Percentiles rank a stretch among this genome's conserved stretches.
These are phyloP conservation scores for Chytriomyces hyalinus DNA, from an alignment of 192 early-diverging fungal genomes.

Conservation along the genomic window DNA sequence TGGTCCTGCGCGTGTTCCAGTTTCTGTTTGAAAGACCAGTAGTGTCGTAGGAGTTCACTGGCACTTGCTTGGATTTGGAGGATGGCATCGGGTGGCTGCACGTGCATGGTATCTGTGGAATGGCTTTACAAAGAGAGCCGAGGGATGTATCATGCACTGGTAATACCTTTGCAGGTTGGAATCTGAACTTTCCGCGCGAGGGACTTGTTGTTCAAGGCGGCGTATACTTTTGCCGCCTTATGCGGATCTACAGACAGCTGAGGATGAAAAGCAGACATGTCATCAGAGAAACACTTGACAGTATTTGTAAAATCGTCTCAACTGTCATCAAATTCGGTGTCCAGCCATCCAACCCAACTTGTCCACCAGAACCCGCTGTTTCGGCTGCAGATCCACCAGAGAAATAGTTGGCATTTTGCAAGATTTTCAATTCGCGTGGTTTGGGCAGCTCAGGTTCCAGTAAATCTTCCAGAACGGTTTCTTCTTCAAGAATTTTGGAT, in stretches of 20 bases:
- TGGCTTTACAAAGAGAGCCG: background rate
- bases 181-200: constrained; percentile 12
- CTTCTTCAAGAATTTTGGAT: constrained; percentile 34
- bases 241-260: constrained; percentile 23
- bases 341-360: constrained; percentile 15
- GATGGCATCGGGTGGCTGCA: background rate
- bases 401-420: constrained; percentile 40
- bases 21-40: constrained; percentile 13
- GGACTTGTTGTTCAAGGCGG: constrained; percentile 24
- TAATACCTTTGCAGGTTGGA: constrained; percentile 27
- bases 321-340: constrained; percentile 9
- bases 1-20: background rate
- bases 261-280: no score
- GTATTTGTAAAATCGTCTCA: no score
- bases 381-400: background rate
- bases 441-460: background rate
- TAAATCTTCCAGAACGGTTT: constrained; percentile 76
- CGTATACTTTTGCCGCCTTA: constrained; percentile 16
- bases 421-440: constrained; percentile 2
- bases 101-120: background rate
- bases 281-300: no score
- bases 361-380: background rate
- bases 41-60: constrained; percentile 30
- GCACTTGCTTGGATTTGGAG: constrained; percentile 7
- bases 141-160: no score